These are phyloP conservation scores for Ilyonectria robusta DNA, from an alignment of 2,329 filamentous ascomycete species.

Conservation along the genomic window DNA sequence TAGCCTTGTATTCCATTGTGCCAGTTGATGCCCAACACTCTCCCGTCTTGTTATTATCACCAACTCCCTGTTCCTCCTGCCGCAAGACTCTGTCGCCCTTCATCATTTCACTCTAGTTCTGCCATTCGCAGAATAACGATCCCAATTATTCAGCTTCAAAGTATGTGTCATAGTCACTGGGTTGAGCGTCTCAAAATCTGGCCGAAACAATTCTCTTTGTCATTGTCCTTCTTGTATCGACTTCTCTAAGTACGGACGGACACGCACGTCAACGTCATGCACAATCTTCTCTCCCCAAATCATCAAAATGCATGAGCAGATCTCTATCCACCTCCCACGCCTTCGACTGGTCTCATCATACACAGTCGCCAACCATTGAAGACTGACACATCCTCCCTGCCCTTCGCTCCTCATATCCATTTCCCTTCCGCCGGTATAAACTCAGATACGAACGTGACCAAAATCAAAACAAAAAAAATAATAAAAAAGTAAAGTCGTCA, in stretches of 20 bases:
- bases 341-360: conserved; percentile 23
- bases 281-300: conserved; percentile 31
- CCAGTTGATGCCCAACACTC: not conserved
- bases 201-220: conserved; percentile 16
- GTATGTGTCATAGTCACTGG: not conserved
- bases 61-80: no score
- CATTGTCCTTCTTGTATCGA: conserved; percentile 27
- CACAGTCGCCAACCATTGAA: conserved; percentile 12
- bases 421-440: conserved; percentile 1
- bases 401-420: conserved; percentile 6
- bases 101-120: not conserved
- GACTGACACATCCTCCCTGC: conserved; percentile 7
- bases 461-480: conserved; percentile 20
- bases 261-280: conserved; percentile 22
- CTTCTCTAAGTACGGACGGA: conserved; percentile 24
- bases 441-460: conserved; percentile 18
- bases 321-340: conserved; percentile 34
- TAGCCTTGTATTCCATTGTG: not conserved
- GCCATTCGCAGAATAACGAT: not conserved
- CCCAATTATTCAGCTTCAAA: not conserved
- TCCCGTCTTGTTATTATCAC: no score
- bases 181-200: not conserved
- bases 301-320: conserved; percentile 38
- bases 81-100: not conserved
- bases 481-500: conserved; percentile 21